These are phyloP conservation scores for Teratosphaeria zuluensis DNA, from an alignment of 2,329 filamentous ascomycete species.

Conservation along the genomic window DNA sequence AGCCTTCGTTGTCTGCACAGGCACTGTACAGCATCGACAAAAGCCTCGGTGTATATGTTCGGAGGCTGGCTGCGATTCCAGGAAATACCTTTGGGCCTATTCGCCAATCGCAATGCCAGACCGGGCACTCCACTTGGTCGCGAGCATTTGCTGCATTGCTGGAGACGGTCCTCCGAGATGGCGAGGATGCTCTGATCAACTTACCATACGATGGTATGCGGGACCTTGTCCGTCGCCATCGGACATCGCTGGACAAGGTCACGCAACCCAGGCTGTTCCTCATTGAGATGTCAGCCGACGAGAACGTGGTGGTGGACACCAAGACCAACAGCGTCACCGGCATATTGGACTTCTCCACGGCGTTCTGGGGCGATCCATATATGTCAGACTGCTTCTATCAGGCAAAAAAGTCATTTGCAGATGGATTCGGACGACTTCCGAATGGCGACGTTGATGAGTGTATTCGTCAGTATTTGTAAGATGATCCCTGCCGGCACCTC, in stretches of 20 bases:
- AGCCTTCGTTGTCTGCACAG: conserved; percentile 22
- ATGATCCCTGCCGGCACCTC: conserved; percentile 1
- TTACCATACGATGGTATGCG: conserved; percentile 48
- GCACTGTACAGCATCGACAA: conserved; percentile 31
- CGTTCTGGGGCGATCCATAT: conserved; percentile 48
- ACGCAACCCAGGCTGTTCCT: conserved; percentile 43
- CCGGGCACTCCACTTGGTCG: conserved; percentile 42
- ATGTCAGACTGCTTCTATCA: conserved; percentile 42
- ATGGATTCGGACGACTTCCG: conserved; percentile 33
- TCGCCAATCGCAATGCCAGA: conserved; percentile 10
- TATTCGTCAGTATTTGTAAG: conserved; percentile 34
- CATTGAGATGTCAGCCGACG: conserved; percentile 37
- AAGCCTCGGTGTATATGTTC: conserved; percentile 31
- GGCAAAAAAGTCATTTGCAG: conserved; percentile 32
- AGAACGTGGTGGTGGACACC: conserved; percentile 44
- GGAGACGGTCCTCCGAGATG: conserved; percentile 46
- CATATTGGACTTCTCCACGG: conserved; percentile 43
- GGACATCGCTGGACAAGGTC: conserved; percentile 40
- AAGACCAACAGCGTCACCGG: conserved; percentile 39
- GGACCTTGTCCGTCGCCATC: conserved; percentile 36
- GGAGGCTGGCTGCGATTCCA: conserved; percentile 35
- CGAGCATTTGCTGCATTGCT: conserved; percentile 44
- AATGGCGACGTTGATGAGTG: conserved; percentile 22
- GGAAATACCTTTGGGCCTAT: conserved; percentile 43
- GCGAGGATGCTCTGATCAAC: conserved; percentile 49